Conservation (phyloP, 2,329 filamentous ascomycete species). For the Nigrospora sphaerica region DNA sequence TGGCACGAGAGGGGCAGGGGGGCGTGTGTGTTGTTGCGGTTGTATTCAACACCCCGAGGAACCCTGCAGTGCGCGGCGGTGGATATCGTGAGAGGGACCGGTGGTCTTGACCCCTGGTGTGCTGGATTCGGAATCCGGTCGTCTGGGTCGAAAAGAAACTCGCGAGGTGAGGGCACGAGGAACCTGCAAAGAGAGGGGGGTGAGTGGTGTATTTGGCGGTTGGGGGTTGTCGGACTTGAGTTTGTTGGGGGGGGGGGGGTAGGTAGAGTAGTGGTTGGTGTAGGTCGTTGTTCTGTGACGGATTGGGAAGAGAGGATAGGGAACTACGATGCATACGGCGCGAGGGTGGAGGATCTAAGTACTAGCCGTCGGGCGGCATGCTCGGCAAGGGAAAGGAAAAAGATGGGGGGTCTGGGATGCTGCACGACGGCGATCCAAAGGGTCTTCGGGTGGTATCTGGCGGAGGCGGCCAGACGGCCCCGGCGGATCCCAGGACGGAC, state of each 20-base stretch:
- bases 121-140: too few relatives aligned
- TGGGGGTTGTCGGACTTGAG: not conserved
- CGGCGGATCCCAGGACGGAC: not conserved
- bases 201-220: not conserved
- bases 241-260: not conserved
- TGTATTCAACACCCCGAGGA: too few relatives aligned
- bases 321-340: not conserved
- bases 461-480: slow-evolving; percentile 2
- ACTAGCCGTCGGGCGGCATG: not conserved
- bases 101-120: too few relatives aligned
- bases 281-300: not conserved
- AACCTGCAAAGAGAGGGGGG: too few relatives aligned
- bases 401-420: not conserved
- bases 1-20: too few relatives aligned
- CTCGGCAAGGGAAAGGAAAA: not conserved
- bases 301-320: not conserved
- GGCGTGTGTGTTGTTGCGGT: too few relatives aligned
- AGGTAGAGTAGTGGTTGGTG: not conserved
- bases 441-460: not conserved
- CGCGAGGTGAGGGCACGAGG: too few relatives aligned
- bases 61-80: too few relatives aligned
- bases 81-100: too few relatives aligned
- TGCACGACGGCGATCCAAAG: not conserved
- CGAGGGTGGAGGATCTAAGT: not conserved
- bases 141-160: too few relatives aligned